A percentile compares a stretch with the other conserved stretches of the same genome.
phyloP scores from a whole-genome alignment of 441 rosid species.

The Syzygium malaccense region DNA sequence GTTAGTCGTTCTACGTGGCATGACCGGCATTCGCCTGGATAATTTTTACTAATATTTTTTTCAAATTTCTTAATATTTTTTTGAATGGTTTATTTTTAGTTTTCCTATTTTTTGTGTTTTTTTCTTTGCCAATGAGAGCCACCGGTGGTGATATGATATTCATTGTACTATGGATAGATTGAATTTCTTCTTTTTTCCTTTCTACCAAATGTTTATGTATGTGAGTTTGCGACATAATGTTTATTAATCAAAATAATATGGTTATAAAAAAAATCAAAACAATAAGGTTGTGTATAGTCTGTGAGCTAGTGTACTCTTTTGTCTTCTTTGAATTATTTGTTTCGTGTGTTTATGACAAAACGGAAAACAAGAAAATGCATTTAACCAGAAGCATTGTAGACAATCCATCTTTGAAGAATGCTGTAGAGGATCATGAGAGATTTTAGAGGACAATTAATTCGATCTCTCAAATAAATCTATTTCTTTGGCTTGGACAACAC shows the following conservation, averaged over 20 bases:
- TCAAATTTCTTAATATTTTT: too few relatives aligned
- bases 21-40: too few relatives aligned
- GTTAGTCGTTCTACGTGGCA: fast-evolving
- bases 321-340: not conserved
- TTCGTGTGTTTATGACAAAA: not conserved
- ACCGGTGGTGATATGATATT: too few relatives aligned
- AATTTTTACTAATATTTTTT: too few relatives aligned
- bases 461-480: not conserved
- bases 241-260: not conserved
- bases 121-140: too few relatives aligned
- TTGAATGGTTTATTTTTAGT: too few relatives aligned
- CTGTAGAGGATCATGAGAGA: not conserved
- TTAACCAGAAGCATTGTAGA: not conserved
- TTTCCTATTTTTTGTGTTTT: too few relatives aligned
- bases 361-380: not conserved
- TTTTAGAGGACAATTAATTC: not conserved
- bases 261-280: not conserved
- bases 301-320: not conserved
- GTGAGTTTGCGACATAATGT: not conserved
- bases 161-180: too few relatives aligned
- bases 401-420: not conserved
- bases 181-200: too few relatives aligned
- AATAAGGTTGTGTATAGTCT: not conserved
- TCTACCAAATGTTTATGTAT: not conserved
- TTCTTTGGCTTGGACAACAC: not conserved